Conservation (phyloP, 208 protist species). For the Trypanosoma caninum region DNA sequence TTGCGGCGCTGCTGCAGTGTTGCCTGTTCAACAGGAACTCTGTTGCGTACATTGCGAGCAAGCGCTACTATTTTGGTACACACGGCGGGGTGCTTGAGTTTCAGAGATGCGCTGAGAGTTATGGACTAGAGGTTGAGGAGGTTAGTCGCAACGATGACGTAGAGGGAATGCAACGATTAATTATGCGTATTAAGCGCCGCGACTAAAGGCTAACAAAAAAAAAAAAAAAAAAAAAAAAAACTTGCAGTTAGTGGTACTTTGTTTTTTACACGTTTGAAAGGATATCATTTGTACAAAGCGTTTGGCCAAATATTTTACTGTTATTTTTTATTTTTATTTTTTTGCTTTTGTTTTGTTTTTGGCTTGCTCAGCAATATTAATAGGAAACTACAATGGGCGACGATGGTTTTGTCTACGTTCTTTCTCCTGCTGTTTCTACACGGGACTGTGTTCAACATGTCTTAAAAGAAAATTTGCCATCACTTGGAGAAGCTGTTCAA, state of each 20-base stretch:
- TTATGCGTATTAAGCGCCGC: constrained; percentile 40
- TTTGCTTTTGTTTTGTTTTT: constrained; percentile 25
- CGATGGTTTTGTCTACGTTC: constrained; percentile 17
- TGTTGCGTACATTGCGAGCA: constrained; percentile 73
- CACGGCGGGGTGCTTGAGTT: constrained; percentile 74
- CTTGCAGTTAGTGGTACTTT: neutral
- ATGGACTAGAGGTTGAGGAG: constrained; percentile 37
- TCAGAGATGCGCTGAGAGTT: constrained; percentile 19
- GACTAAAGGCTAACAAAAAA: neutral
- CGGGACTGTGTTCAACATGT: constrained; percentile 10
- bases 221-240: neutral
- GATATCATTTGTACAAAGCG: no score
- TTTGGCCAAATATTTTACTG: neutral
- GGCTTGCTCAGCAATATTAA: no score
- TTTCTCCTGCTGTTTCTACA: constrained; percentile 7
- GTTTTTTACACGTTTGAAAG: neutral
- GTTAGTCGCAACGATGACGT: constrained; percentile 36
- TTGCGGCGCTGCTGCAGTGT: constrained; percentile 53
- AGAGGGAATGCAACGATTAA: constrained; percentile 64
- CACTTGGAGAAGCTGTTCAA: constrained; percentile 10
- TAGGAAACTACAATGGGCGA: constrained; percentile 1
- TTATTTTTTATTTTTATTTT: neutral
- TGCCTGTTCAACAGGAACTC: constrained; percentile 44
- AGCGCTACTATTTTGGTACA: constrained; percentile 90
- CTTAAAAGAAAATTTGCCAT: constrained; percentile 4